These are phyloP conservation scores for Nissolia schottii DNA, from an alignment of 306 rosid genomes.

Conservation along the genomic window DNA sequence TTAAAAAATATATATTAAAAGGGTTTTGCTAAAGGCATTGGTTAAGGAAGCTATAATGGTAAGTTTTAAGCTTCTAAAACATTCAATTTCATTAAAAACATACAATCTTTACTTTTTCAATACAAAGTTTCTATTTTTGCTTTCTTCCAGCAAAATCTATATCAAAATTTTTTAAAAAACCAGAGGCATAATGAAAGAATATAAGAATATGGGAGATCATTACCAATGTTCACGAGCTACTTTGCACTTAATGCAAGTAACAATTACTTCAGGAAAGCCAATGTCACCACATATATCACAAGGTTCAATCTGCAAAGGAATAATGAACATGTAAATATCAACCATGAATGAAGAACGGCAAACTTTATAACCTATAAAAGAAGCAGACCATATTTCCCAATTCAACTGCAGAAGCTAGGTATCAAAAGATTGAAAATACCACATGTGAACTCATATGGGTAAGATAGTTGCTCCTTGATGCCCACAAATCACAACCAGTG, in stretches of 20 bases:
- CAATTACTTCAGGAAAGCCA: slow-evolving; percentile 33
- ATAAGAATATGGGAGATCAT: slow-evolving; percentile 20
- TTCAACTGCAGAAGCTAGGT: background rate
- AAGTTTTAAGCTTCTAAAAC: too few species aligned
- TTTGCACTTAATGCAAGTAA: slow-evolving; percentile 49
- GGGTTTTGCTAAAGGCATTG: too few species aligned
- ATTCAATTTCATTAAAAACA: too few species aligned
- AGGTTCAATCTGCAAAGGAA: slow-evolving; percentile 39
- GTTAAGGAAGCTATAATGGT: too few species aligned
- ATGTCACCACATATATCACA: slow-evolving; percentile 54
- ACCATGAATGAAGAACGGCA: background rate
- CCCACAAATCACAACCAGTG: background rate
- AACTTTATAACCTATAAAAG: background rate
- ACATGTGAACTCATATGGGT: background rate
- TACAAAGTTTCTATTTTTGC: too few species aligned
- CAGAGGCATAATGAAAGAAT: background rate
- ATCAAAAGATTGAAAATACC: background rate
- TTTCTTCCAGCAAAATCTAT: too few species aligned
- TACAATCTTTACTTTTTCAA: too few species aligned
- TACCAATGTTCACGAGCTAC: slow-evolving; percentile 47
- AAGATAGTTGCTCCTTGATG: background rate
- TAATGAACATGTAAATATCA: slow-evolving; percentile 18
- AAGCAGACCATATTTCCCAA: background rate
- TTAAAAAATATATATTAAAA: too few species aligned
- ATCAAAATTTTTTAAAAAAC: too few species aligned